Base-by-base conservation (phyloP, 805 yeast species). In the Kuraishia ogatae region DNA sequence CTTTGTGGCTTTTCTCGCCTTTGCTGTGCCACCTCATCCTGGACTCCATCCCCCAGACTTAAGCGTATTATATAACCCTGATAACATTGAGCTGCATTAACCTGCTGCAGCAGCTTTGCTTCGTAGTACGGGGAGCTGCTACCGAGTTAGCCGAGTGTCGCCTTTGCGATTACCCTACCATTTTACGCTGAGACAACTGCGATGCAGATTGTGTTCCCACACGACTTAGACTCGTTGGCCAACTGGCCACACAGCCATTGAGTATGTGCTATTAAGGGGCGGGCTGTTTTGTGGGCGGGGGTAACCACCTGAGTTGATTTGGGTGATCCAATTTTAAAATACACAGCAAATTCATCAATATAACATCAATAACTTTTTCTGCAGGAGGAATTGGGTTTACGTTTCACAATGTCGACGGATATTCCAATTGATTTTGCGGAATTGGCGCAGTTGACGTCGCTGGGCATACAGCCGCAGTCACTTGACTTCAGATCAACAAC, bases 351-450 rank as follows among this genome's bases (percentile, higher is more conserved):
- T 35, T 8, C 43, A 35, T 35, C 43, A 35, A 35, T 35, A 35
- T 15, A 35, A 35, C 17, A 35, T 35, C 15, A 35, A 35, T 13
- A 8, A 35, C 15, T 15, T 35, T 35, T 35, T 35, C 43, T 35
- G 43, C 43, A 35, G 43, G 43, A 13, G 43, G 43, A 35, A 47
- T 47, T 47, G 50, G n/a, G 26, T 47, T 47, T 17, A 8, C 43
- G 13, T 35, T 17, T 48, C 23, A 20, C 20, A 29, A 55, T 50
- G 51, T 68, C 68, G 71, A 63, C 69, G 24, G 97, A 90, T 69
- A 86, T 96, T 63, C 99, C 99, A 62, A 93, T 93, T 74, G 96
- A 93, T 75, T 91, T 93, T 75, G 92, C 96, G 65, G 98, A 93
- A 78, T 85, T 91, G 75, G 83, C 91, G 65, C 96, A 88, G 77